These are phyloP conservation scores for Sindora glabra DNA, from an alignment of 306 rosid species.

Conservation along the genomic window DNA sequence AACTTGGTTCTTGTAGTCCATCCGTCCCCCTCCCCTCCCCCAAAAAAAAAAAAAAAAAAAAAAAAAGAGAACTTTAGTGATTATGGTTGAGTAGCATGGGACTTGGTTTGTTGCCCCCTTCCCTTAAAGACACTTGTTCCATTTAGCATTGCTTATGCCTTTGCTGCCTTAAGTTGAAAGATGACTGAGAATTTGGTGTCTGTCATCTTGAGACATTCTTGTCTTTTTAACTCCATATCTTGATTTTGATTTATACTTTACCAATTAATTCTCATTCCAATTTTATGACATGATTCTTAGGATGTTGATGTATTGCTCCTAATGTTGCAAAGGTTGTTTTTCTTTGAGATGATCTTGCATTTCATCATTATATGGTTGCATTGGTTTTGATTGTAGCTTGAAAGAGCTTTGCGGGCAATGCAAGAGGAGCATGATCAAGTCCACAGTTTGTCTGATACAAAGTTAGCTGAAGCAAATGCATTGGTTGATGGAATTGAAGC, in stretches of 20 bases:
- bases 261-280: constrained; percentile 5
- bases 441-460: constrained; percentile 45
- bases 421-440: constrained; percentile 50
- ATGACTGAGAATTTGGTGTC: not conserved
- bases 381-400: constrained; percentile 51
- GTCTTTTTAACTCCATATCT: too few species aligned
- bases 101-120: not conserved
- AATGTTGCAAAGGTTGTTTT: not conserved
- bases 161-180: not conserved
- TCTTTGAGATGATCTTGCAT: not conserved
- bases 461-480: constrained; percentile 54
- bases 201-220: not conserved
- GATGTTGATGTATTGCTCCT: not conserved
- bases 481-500: constrained; percentile 70
- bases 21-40: too few species aligned
- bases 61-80: not conserved
- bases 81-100: not conserved
- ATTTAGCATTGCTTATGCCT: not conserved
- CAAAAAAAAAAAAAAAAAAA: too few species aligned
- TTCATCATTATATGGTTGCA: constrained; percentile 3
- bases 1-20: not conserved
- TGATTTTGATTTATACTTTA: not conserved
- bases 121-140: not conserved
- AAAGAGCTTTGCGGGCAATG: constrained; percentile 52
- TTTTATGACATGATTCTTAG: not conserved